Evolutionary conservation across 2,329 filamentous ascomycete genomes (phyloP).

Genomic region (Sporothrix brasiliensis): DNA sequence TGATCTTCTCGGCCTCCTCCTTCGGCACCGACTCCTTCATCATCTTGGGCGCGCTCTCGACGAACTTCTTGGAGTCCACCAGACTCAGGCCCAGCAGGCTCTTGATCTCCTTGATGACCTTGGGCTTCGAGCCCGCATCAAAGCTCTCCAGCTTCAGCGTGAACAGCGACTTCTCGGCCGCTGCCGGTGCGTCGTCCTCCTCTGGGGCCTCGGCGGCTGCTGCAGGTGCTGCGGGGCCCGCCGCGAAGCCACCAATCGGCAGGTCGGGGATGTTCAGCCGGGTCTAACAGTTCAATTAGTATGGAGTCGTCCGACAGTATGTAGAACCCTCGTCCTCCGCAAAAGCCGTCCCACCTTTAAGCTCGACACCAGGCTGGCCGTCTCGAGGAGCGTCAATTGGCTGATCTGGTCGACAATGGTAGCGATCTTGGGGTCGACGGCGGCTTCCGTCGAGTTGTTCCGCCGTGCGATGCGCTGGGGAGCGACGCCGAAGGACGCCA

Average conservation of each 20-base stretch:
- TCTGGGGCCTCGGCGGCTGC: conserved; percentile 71
- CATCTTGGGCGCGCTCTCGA: conserved; percentile 95
- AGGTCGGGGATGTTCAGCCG: conserved; percentile 98
- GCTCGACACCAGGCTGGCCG: conserved; percentile 89
- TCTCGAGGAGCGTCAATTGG: conserved; percentile 96
- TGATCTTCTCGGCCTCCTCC: conserved; percentile 98
- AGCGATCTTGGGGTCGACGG: conserved; percentile 84
- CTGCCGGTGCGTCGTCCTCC: conserved; percentile 84
- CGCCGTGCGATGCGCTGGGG: conserved; percentile 65
- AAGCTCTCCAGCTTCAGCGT: conserved; percentile 91
- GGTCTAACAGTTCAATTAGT: conserved; percentile 56
- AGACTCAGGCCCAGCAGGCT: conserved; percentile 88
- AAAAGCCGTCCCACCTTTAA: conserved; percentile 71
- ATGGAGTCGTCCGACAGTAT: neutral
- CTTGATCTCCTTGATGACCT: conserved; percentile 99
- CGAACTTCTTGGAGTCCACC: conserved; percentile 99
- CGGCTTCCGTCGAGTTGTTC: conserved; percentile 85
- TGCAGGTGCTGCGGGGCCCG: conserved; percentile 57
- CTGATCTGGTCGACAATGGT: conserved; percentile 98
- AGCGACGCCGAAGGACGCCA: conserved; percentile 19
- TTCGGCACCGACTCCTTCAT: conserved; percentile 99
- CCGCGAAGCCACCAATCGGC: conserved; percentile 87
- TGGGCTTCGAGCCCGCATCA: conserved; percentile 87
- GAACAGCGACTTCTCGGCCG: conserved; percentile 96
- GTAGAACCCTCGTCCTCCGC: neutral